Conservation (phyloP, 2,329 filamentous ascomycete species). For the Nemania diffusa region DNA sequence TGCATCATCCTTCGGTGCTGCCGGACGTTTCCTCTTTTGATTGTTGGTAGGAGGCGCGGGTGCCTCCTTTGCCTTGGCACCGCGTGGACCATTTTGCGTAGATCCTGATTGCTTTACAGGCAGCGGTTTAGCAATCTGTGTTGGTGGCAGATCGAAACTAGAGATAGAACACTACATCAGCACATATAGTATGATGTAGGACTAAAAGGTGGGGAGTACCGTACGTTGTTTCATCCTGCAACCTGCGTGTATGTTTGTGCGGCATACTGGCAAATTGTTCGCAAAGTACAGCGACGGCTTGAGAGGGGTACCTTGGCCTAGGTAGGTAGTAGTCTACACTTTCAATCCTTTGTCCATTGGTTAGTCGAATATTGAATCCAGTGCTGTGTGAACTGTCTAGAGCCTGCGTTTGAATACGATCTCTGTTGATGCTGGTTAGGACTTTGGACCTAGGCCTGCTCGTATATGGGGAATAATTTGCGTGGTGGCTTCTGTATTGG, state of each 20-base stretch:
- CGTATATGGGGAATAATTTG: constrained; percentile 18
- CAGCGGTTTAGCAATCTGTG: constrained; percentile 62
- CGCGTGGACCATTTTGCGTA: constrained; percentile 43
- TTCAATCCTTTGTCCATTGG: neutral
- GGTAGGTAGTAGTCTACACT: neutral
- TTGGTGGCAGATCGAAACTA: constrained; percentile 63
- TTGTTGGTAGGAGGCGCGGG: constrained; percentile 52
- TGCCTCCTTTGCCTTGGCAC: constrained; percentile 36
- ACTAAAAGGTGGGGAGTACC: constrained; percentile 37
- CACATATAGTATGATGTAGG: constrained; percentile 37
- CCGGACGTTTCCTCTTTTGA: constrained; percentile 60
- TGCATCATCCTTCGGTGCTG: constrained; percentile 74
- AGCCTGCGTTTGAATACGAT: neutral
- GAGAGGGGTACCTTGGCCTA: neutral
- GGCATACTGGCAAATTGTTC: constrained; percentile 67
- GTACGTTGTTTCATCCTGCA: constrained; percentile 65
- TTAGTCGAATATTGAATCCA: neutral
- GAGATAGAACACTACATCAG: constrained; percentile 15
- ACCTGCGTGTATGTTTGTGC: constrained; percentile 83
- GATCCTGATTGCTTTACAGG: constrained; percentile 54
- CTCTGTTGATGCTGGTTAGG: neutral
- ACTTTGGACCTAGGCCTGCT: neutral
- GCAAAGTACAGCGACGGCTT: neutral
- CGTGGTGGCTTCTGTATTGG: neutral
- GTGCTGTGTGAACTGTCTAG: neutral